phyloP scores from a whole-genome alignment of 768 basidiomycete species.

The Kockovaella imperatae region DNA sequence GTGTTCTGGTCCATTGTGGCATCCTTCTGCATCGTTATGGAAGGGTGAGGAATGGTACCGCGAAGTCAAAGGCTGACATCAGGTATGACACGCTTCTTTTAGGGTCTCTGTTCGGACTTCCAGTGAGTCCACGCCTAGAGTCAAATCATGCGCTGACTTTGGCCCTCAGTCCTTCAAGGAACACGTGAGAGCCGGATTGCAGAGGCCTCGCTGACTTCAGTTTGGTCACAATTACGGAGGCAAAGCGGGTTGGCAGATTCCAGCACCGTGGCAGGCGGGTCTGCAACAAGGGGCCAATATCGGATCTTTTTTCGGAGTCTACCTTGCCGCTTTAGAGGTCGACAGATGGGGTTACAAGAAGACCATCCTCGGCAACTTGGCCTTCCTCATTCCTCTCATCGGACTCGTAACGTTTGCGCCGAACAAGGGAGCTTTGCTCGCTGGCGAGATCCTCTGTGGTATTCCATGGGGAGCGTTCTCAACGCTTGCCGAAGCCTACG shows the following conservation, averaged over 20 bases:
- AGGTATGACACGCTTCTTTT: conserved; percentile 21
- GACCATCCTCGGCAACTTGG: conserved; percentile 32
- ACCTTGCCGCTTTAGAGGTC: conserved; percentile 39
- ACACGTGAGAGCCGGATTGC: conserved; percentile 1
- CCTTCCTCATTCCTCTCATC: conserved; percentile 21
- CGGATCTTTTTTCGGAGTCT: conserved; percentile 41
- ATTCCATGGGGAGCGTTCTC: conserved; percentile 30
- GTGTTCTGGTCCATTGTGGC: conserved; percentile 20
- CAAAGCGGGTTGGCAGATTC: conserved; percentile 32
- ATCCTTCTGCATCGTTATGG: conserved; percentile 22
- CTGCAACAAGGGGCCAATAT: conserved; percentile 38
- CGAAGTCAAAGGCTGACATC: no score
- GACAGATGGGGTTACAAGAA: conserved; percentile 42
- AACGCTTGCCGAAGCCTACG: conserved; percentile 35
- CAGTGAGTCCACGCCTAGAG: no score
- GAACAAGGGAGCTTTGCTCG: conserved; percentile 10
- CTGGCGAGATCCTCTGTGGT: conserved; percentile 28
- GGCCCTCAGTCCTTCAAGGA: conserved; percentile 19
- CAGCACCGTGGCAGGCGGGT: conserved; percentile 44
- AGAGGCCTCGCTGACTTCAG: not conserved
- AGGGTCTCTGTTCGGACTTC: conserved; percentile 15
- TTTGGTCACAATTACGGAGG: conserved; percentile 9
- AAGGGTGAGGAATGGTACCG: no score
- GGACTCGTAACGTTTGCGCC: conserved; percentile 20
- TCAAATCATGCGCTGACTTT: no score